Percentiles rank a stretch among this genome's conserved stretches.
phyloP scores from a whole-genome alignment of 495 filamentous ascomycete genomes.

The Neurospora sp. region DNA sequence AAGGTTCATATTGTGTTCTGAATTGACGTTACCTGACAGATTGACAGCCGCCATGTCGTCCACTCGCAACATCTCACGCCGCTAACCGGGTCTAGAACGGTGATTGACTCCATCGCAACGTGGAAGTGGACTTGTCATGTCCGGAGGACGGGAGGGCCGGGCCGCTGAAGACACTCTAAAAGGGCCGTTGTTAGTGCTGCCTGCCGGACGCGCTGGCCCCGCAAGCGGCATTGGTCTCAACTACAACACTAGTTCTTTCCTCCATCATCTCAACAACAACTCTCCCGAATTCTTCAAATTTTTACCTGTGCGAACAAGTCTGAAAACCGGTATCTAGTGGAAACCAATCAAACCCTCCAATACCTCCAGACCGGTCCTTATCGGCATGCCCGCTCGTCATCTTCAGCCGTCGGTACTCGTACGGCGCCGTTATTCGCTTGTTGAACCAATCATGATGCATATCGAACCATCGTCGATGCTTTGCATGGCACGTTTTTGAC shows the following conservation, averaged over 20 bases:
- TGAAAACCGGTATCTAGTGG: neutral
- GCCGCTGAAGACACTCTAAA: neutral
- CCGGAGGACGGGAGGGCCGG: no score
- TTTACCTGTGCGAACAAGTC: neutral
- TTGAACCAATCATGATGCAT: neutral
- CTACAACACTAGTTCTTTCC: neutral
- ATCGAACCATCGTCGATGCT: neutral
- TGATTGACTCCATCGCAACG: neutral
- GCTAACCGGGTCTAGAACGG: neutral
- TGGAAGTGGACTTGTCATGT: neutral
- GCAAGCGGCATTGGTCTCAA: neutral
- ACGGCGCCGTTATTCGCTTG: neutral
- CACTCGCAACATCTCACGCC: neutral
- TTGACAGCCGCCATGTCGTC: neutral
- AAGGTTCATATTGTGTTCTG: neutral
- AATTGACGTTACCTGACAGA: neutral
- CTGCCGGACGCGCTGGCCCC: neutral
- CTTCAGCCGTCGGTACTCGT: neutral
- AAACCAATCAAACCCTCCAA: neutral
- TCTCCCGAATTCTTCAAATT: neutral
- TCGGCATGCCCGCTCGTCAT: neutral
- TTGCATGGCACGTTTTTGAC: neutral
- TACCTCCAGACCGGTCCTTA: neutral
- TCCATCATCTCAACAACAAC: neutral
- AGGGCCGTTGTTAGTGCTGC: neutral